Evolutionary conservation across 2,329 filamentous ascomycete genomes (phyloP).

Genomic region (Gliomastix tumulicola): DNA sequence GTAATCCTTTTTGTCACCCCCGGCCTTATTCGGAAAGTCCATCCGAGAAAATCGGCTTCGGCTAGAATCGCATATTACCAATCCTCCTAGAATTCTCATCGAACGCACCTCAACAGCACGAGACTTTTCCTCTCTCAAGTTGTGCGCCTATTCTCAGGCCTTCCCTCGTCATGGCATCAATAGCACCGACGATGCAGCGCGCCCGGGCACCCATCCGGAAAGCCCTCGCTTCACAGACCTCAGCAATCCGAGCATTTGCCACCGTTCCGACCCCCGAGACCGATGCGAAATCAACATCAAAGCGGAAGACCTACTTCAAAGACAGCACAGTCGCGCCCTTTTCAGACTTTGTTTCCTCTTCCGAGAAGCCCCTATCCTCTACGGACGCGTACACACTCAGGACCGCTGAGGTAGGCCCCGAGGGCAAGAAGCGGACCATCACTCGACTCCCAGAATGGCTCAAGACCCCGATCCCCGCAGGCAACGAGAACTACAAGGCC

Average conservation of each 20-base stretch:
- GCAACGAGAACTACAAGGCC: conserved; percentile 78
- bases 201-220: conserved; percentile 33
- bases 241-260: conserved; percentile 32
- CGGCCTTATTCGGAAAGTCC: no score
- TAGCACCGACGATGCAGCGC: conserved; percentile 32
- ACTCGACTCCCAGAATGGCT: conserved; percentile 86
- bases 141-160: no score
- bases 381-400: conserved; percentile 53
- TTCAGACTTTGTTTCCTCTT: conserved; percentile 46
- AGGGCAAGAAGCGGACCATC: conserved; percentile 55
- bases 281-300: conserved; percentile 12
- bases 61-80: no score
- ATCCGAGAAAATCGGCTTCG: no score
- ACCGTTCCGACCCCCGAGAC: conserved; percentile 29
- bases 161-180: conserved; percentile 29
- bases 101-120: no score
- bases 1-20: no score
- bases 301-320: conserved; percentile 49
- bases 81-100: no score
- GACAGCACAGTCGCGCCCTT: conserved; percentile 50
- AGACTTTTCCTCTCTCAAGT: no score
- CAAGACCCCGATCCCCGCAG: conserved; percentile 87
- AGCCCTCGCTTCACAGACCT: conserved; percentile 24
- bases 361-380: conserved; percentile 33
- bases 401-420: conserved; percentile 58